phyloP scores from a whole-genome alignment of 768 basidiomycete genomes.

The Pulveroboletus sp. region DNA sequence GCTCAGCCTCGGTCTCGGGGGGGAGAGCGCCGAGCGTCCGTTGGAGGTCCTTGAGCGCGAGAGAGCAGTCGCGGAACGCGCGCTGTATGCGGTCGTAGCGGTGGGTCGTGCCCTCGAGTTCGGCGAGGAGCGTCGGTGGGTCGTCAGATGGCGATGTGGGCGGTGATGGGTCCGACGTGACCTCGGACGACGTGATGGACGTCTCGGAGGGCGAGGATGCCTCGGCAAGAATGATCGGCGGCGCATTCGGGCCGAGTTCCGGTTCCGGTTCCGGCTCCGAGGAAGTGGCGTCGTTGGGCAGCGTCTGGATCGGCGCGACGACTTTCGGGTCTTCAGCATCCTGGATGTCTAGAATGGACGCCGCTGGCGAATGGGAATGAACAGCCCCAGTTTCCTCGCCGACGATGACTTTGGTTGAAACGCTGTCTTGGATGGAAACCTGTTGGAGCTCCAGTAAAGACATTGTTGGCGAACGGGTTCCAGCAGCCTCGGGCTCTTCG shows the following conservation, averaged over 20 bases:
- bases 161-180: too few relatives aligned
- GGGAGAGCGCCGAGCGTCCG: constrained; percentile 14
- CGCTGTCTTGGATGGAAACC: not conserved
- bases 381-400: too few relatives aligned
- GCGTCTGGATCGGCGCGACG: not conserved
- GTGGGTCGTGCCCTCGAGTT: constrained; percentile 41
- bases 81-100: constrained; percentile 62
- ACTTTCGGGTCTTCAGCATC: too few relatives aligned
- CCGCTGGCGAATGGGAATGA: constrained; percentile 13
- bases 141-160: too few relatives aligned
- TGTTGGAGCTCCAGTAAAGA: constrained; percentile 18
- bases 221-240: not conserved
- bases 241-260: too few relatives aligned
- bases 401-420: not conserved
- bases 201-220: not conserved
- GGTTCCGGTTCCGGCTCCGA: not conserved
- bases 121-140: constrained; percentile 35
- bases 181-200: too few relatives aligned
- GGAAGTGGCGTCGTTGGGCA: not conserved
- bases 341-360: constrained; percentile 16
- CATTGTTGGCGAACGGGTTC: constrained; percentile 13
- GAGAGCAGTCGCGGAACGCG: constrained; percentile 65
- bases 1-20: not conserved
- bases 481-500: constrained; percentile 7
- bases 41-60: constrained; percentile 59